Evolutionary conservation across 1,139 yeast species (phyloP), one percentile per base, ranked within the genome.

Genomic region (Hansenula sp.): DNA sequence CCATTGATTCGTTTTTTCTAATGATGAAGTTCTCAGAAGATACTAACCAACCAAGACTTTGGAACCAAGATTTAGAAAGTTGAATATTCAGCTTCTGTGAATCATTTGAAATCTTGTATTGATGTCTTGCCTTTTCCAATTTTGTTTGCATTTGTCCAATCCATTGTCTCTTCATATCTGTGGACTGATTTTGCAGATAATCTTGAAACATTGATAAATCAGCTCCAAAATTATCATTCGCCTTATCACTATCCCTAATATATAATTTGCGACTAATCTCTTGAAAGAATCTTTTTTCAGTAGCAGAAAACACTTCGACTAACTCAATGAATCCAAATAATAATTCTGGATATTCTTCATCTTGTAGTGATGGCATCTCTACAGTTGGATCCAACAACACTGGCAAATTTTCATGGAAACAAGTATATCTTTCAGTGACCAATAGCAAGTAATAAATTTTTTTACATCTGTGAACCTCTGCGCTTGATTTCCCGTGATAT

Each of bases 1-100:
- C 53, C 25, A 41, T 31, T 4, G 51, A 36, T 10, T 47, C 28
- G n/a, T 33, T 41, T 15, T 37, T 43, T 1, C 45, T 46, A 9
- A 53, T 40, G 17, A 52, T 31, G 25, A 39, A 47, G 33, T 51
- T 52, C 32, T 54, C 55, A 7, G 50, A 46, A 1, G 57, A 48
- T 10, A 54, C 50, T 24, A 53, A 31, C 57, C 59, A 54, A 13
- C 51, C 56, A 30, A 54, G 43, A 33, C 53, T 47, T 35, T 54
- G 55, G n/a, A 54, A 44, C 57, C 57, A 54, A 2, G 56, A 47
- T 42, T 49, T 54, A n/a, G 59, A 53, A n/a, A 53, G 33, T 13
- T 48, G 34, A 11, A 53, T 51, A 21, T 53, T 54, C 5, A 53
- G 53, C 33, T 47, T 52, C 33, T 54, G 59, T 3, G 59, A 50